phyloP scores from a whole-genome alignment of 139 green algal genomes.

The Limnomonas spitsbergensis region DNA sequence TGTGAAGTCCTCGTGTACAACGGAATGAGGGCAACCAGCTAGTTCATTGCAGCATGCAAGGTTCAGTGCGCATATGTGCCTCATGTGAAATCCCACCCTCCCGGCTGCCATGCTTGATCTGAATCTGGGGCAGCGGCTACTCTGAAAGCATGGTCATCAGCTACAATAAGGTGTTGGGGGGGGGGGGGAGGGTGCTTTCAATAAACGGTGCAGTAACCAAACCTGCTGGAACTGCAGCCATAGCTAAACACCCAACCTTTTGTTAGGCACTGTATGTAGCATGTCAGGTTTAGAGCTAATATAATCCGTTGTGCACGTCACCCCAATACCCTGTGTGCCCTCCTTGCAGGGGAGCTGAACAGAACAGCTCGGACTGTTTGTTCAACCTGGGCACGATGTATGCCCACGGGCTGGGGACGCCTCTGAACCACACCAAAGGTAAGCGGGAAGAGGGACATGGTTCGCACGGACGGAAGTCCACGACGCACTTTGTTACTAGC shows the following conservation, averaged over 20 bases:
- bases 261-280: not conserved
- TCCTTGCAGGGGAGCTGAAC: conserved; percentile 23
- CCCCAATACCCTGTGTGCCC: too few relatives aligned
- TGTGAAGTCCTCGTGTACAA: too few relatives aligned
- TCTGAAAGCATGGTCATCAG: too few relatives aligned
- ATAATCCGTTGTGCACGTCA: not conserved
- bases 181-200: not conserved
- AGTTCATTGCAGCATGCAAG: too few relatives aligned
- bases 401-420: conserved; percentile 24
- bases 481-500: too few relatives aligned
- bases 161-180: too few relatives aligned
- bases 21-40: too few relatives aligned
- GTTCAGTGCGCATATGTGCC: not conserved
- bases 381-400: conserved; percentile 57
- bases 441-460: not conserved
- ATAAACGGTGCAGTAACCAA: not conserved
- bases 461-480: not conserved
- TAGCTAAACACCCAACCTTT: not conserved
- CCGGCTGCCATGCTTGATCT: too few relatives aligned
- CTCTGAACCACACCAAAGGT: conserved; percentile 21
- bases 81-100: too few relatives aligned
- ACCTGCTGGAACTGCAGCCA: not conserved
- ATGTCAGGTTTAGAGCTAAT: not conserved
- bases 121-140: too few relatives aligned
- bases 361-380: conserved; percentile 36